Evolutionary conservation across 2,329 filamentous ascomycete species (phyloP).

Genomic region (Fusarium palustre): DNA sequence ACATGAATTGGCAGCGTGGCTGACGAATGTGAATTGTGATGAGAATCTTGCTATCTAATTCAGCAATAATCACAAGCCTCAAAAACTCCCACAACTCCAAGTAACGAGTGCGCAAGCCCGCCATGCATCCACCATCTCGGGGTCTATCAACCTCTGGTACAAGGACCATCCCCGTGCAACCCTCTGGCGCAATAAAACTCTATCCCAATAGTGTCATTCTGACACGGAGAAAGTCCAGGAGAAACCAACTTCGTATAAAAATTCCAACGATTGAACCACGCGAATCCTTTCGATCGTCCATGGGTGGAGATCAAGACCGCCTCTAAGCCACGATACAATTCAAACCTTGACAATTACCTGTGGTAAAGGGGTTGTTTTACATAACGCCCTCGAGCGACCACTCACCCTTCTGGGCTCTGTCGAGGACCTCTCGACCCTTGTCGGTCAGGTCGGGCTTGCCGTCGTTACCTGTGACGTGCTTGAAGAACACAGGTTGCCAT

Average conservation of each 20-base stretch:
- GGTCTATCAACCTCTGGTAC: constrained; percentile 11
- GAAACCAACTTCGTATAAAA: constrained; percentile 38
- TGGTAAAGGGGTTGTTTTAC: constrained; percentile 9
- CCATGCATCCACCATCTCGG: constrained; percentile 39
- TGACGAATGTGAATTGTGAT: constrained; percentile 29
- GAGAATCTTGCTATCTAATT: constrained; percentile 38
- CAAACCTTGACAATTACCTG: neutral
- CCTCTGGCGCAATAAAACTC: constrained; percentile 41
- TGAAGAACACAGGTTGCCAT: constrained; percentile 93
- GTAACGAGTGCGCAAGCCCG: constrained; percentile 47
- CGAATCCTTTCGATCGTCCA: neutral
- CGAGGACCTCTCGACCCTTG: constrained; percentile 63
- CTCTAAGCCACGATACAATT: neutral
- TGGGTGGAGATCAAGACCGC: neutral
- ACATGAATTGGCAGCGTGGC: neutral
- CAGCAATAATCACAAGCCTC: constrained; percentile 33
- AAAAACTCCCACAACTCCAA: constrained; percentile 48
- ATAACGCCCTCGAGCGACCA: constrained; percentile 62
- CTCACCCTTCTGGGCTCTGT: constrained; percentile 64
- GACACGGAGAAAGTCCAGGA: constrained; percentile 36
- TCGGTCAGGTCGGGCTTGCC: constrained; percentile 68
- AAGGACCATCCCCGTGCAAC: constrained; percentile 16
- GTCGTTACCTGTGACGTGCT: constrained; percentile 65
- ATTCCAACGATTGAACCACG: constrained; percentile 26
- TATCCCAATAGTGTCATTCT: constrained; percentile 46